These are phyloP conservation scores for Vigna trinervia DNA, from an alignment of 306 rosid species.

Conservation along the genomic window DNA sequence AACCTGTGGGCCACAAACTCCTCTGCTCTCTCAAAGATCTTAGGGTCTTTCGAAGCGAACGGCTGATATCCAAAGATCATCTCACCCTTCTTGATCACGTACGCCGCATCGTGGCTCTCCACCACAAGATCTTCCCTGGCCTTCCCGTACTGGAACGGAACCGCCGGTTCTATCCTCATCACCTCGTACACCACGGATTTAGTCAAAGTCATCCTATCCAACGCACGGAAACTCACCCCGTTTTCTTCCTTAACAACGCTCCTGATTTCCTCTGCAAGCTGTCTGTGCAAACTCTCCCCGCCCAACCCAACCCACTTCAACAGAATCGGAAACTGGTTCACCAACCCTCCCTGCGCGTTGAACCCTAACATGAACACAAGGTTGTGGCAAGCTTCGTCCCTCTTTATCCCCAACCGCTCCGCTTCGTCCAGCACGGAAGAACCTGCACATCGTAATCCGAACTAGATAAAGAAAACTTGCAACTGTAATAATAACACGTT, in stretches of 20 bases:
- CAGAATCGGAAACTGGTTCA: conserved; percentile 59
- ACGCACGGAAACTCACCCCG: conserved; percentile 43
- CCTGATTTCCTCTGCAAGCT: conserved; percentile 64
- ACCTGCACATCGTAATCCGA: neutral
- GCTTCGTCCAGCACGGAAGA: conserved; percentile 62
- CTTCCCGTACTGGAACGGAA: conserved; percentile 70
- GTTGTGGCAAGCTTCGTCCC: conserved; percentile 77
- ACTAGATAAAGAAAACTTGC: neutral
- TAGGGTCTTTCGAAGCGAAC: conserved; percentile 70
- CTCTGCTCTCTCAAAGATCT: conserved; percentile 57
- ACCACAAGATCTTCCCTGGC: conserved; percentile 72
- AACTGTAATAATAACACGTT: too few relatives aligned
- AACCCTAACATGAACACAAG: conserved; percentile 65
- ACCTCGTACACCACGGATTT: conserved; percentile 71
- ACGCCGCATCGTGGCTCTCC: conserved; percentile 61
- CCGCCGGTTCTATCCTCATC: conserved; percentile 75
- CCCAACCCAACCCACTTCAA: conserved; percentile 69
- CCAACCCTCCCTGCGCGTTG: conserved; percentile 74
- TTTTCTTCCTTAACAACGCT: conserved; percentile 53
- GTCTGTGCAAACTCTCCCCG: conserved; percentile 56
- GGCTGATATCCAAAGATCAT: conserved; percentile 80
- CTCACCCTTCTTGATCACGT: conserved; percentile 73
- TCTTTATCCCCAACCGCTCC: conserved; percentile 47
- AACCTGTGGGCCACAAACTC: conserved; percentile 60
- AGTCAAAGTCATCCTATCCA: conserved; percentile 65